Percentiles rank a stretch among this genome's conserved stretches.
phyloP scores from a whole-genome alignment of 2,329 filamentous ascomycete species.

The Fusarium staphyleae region DNA sequence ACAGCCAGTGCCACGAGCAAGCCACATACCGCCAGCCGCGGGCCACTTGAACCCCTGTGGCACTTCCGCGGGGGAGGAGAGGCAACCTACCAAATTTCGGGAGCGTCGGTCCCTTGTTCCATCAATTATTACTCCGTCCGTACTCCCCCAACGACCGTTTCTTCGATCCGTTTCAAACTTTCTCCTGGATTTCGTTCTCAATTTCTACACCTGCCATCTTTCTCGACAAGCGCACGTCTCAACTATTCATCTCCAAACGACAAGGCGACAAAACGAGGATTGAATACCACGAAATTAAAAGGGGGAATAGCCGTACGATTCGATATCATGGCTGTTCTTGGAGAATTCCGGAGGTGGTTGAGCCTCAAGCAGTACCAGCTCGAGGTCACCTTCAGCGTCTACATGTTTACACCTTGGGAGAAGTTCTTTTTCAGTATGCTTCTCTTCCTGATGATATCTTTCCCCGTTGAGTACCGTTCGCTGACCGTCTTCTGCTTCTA shows the following conservation, averaged over 20 bases:
- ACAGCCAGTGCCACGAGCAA: conserved; percentile 21
- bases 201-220: neutral
- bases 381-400: conserved; percentile 94
- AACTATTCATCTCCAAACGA: conserved; percentile 1
- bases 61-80: neutral
- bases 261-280: neutral
- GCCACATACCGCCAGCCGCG: conserved; percentile 19
- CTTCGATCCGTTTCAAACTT: conserved; percentile 11
- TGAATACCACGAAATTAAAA: neutral
- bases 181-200: conserved; percentile 24
- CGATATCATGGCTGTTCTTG: conserved; percentile 48
- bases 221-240: neutral
- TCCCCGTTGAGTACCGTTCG: neutral
- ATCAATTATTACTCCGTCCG: too few species aligned
- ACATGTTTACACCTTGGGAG: conserved; percentile 96
- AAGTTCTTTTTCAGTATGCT: conserved; percentile 94
- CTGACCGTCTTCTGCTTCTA: conserved; percentile 52
- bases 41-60: neutral
- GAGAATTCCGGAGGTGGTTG: conserved; percentile 79
- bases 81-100: conserved; percentile 32
- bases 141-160: conserved; percentile 2
- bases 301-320: neutral
- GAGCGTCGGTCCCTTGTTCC: conserved; percentile 17
- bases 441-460: neutral
- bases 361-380: conserved; percentile 97